phyloP scores from a whole-genome alignment of 441 rosid species.

The Raphanus hybrid region DNA sequence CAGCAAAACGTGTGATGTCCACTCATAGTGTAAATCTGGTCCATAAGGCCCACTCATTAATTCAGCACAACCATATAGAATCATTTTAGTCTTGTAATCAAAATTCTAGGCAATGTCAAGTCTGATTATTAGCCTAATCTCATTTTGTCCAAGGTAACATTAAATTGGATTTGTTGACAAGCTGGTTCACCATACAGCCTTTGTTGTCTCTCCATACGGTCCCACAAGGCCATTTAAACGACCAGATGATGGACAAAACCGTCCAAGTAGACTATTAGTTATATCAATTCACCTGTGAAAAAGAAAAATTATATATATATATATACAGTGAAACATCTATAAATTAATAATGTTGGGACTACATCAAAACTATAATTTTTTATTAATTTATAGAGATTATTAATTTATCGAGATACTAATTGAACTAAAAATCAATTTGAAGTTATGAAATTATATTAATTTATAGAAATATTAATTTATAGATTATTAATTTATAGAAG shows the following conservation, averaged over 20 bases:
- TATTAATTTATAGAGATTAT: too few species aligned
- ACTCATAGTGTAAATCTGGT: neutral
- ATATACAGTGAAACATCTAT: too few species aligned
- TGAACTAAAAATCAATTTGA: too few species aligned
- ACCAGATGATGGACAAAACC: neutral
- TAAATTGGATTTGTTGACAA: neutral
- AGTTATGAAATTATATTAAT: too few species aligned
- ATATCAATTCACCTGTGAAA: neutral
- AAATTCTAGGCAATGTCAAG: neutral
- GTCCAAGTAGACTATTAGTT: neutral
- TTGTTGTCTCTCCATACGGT: neutral
- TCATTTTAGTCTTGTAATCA: neutral
- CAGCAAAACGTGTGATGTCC: neutral
- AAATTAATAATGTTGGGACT: too few species aligned
- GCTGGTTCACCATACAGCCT: neutral
- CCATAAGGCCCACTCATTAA: neutral
- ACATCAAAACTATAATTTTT: too few species aligned
- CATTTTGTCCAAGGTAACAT: neutral
- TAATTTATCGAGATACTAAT: too few species aligned
- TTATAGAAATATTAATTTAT: too few species aligned
- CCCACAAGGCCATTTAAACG: neutral
- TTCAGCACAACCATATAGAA: neutral
- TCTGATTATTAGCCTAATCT: conserved; percentile 1
- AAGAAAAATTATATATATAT: too few species aligned
- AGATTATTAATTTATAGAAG: too few species aligned